Conservation (phyloP, 352 stramenopile species). For the Hyaloperonospora brassicae region DNA sequence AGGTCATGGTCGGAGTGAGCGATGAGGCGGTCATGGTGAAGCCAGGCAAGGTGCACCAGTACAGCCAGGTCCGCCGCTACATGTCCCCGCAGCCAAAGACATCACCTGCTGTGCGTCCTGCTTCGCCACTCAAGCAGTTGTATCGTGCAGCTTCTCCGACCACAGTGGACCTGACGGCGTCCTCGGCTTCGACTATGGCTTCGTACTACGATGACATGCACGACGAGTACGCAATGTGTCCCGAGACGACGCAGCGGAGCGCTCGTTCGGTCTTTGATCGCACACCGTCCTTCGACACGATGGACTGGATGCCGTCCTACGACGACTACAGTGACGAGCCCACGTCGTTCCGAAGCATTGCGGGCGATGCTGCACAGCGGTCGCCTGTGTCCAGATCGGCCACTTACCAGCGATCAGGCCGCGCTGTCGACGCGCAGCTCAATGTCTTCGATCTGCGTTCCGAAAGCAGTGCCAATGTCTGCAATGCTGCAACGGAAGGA, state of each 20-base stretch:
- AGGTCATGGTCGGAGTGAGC: slow-evolving; percentile 15
- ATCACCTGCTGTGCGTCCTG: slow-evolving; percentile 12
- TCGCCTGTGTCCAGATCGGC: slow-evolving; percentile 17
- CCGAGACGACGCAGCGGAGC: slow-evolving; percentile 26
- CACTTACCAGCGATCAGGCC: slow-evolving; percentile 4
- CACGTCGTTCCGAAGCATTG: slow-evolving; percentile 28
- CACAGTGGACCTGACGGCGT: slow-evolving; percentile 50
- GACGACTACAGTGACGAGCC: slow-evolving; percentile 28
- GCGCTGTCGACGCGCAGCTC: slow-evolving; percentile 3
- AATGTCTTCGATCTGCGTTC: slow-evolving; percentile 16
- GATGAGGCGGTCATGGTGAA: slow-evolving; percentile 24
- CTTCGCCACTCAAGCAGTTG: slow-evolving; percentile 31
- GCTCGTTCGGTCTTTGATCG: slow-evolving; percentile 30
- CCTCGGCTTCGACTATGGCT: slow-evolving; percentile 58
- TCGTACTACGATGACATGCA: slow-evolving; percentile 64
- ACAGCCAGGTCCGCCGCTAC: slow-evolving; percentile 15
- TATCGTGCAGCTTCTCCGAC: slow-evolving; percentile 20
- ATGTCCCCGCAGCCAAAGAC: slow-evolving; percentile 22
- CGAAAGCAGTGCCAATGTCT: slow-evolving; percentile 16
- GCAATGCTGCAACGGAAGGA: slow-evolving; percentile 26
- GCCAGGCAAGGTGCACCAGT: slow-evolving; percentile 20
- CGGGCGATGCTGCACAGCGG: slow-evolving; percentile 20
- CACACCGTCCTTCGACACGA: slow-evolving; percentile 35
- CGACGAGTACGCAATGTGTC: slow-evolving; percentile 33
- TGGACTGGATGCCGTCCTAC: slow-evolving; percentile 37